Evolutionary conservation across 306 rosid genomes (phyloP), one percentile per base, ranked within the genome.

Genomic region (Begonia peltatifolia): DNA sequence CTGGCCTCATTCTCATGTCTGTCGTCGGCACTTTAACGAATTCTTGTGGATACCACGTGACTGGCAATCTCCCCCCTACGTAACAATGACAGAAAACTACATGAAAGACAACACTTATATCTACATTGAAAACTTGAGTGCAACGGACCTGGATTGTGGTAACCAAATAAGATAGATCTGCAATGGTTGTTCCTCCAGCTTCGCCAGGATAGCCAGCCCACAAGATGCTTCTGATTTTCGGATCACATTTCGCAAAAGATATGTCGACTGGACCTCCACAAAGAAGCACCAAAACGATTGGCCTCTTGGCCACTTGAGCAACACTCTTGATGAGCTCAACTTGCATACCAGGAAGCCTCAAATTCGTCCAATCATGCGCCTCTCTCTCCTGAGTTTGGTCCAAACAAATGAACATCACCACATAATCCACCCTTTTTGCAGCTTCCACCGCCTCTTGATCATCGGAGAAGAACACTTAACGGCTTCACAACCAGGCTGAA

Each of bases 181-280:
- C 86, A 62, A 90, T 65, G 2, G 99, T 95, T 55, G 60, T 56
- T 52, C 90, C 94, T 51, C 99, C 99, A 41, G 74, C 74, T 71
- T 86, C 76, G 8, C 99, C 95, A 0, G 95, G 95, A 77, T 90
- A 90, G 66, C 99, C 99, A 53, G 93, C 99, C 99, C 95, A 90
- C 47, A 90, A 50, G 63, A 90, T 90, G 63, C 99, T 71, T 59
- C 99, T 93, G 23, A 90, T 53, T 60, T 71, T 79, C 55, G 55
- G 9, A 49, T 83, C 49, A 69, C 63, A 9, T 74, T 86, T 90
- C 3, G 93, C 86, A 6, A 68, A 72, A 70, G 88, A 70, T 47
- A 86, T 71, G 74, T 90, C 99, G 6, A 90, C 50, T 6, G 95
- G 93, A n/a, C 99, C 95, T 17, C 99, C 99, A 47, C 73, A 63